These are phyloP conservation scores for Phytophthora podocarpi DNA, from an alignment of 352 stramenopile genomes.

Conservation along the genomic window DNA sequence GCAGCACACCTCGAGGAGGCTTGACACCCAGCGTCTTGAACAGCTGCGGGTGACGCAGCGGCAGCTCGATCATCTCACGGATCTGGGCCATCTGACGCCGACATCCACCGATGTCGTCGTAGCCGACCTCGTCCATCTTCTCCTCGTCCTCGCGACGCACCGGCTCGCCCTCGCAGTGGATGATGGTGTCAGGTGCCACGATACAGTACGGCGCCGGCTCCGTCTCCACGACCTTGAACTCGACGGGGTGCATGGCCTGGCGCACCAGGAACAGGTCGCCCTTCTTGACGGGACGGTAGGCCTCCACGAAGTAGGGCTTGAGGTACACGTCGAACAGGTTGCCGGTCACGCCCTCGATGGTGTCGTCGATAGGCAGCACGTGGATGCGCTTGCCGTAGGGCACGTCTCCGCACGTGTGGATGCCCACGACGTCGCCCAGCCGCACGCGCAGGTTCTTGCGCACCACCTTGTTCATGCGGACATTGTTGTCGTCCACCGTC, in stretches of 20 bases:
- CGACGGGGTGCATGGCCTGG: constrained; percentile 99
- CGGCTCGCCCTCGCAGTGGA: constrained; percentile 99
- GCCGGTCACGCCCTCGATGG: constrained; percentile 99
- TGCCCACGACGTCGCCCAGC: constrained; percentile 97
- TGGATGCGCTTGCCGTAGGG: constrained; percentile 99
- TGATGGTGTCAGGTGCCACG: constrained; percentile 99
- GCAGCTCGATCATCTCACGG: constrained; percentile 99
- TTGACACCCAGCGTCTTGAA: constrained; percentile 99
- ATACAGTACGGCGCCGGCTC: constrained; percentile 98
- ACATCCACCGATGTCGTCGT: constrained; percentile 99
- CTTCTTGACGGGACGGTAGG: constrained; percentile 99
- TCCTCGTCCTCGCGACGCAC: constrained; percentile 99
- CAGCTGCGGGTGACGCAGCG: constrained; percentile 96
- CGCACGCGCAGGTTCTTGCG: constrained; percentile 99
- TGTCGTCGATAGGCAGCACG: constrained; percentile 99
- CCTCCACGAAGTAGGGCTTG: constrained; percentile 99
- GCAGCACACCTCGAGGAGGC: constrained; percentile 97
- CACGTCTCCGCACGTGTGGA: constrained; percentile 96
- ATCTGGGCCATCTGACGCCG: constrained; percentile 99
- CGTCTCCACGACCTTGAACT: constrained; percentile 99
- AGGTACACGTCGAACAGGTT: constrained; percentile 99
- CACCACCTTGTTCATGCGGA: constrained; percentile 99
- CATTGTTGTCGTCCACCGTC: constrained; percentile 96
- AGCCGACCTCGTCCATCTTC: constrained; percentile 98
- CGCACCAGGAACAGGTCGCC: constrained; percentile 99